Percentiles rank a stretch among this genome's conserved stretches.
phyloP scores from a whole-genome alignment of 2,329 filamentous ascomycete genomes.

The Colletotrichum godetiae region DNA sequence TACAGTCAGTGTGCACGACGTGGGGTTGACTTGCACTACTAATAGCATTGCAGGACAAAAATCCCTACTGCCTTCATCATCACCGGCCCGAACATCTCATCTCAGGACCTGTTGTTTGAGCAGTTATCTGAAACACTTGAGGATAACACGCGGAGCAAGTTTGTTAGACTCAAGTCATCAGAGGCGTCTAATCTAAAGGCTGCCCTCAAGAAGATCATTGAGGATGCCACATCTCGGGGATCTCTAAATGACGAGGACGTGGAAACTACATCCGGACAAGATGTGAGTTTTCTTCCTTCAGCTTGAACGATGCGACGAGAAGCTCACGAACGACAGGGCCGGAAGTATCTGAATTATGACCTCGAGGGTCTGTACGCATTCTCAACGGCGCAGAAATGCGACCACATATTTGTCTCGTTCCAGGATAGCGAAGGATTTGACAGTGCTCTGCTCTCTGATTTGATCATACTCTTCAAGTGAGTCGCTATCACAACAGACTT shows the following conservation, averaged over 20 bases:
- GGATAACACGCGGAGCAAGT: slow-evolving; percentile 59
- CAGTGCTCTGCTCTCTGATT: slow-evolving; percentile 75
- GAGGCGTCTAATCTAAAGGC: slow-evolving; percentile 81
- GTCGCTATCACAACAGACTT: slow-evolving; percentile 37
- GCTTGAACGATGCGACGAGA: neutral
- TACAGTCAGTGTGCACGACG: slow-evolving; percentile 37
- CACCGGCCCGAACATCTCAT: slow-evolving; percentile 82
- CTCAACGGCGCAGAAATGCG: slow-evolving; percentile 62
- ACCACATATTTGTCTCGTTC: slow-evolving; percentile 77
- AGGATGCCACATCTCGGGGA: slow-evolving; percentile 63
- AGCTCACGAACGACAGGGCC: slow-evolving; percentile 56
- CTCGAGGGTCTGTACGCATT: slow-evolving; percentile 76
- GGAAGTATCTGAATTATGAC: slow-evolving; percentile 81
- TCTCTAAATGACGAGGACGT: slow-evolving; percentile 66
- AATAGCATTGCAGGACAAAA: slow-evolving; percentile 48
- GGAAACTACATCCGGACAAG: slow-evolving; percentile 56
- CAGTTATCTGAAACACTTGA: slow-evolving; percentile 72
- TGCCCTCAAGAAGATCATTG: slow-evolving; percentile 78
- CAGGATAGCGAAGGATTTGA: slow-evolving; percentile 89
- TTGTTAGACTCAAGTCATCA: slow-evolving; percentile 75
- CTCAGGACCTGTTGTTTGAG: slow-evolving; percentile 78
- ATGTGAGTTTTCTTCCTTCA: slow-evolving; percentile 52
- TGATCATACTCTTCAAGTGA: slow-evolving; percentile 76
- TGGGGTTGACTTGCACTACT: neutral
- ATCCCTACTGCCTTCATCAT: slow-evolving; percentile 79